Evolutionary conservation across 2,329 filamentous ascomycete species (phyloP).

Genomic region (Epichloe brachyelytri): DNA sequence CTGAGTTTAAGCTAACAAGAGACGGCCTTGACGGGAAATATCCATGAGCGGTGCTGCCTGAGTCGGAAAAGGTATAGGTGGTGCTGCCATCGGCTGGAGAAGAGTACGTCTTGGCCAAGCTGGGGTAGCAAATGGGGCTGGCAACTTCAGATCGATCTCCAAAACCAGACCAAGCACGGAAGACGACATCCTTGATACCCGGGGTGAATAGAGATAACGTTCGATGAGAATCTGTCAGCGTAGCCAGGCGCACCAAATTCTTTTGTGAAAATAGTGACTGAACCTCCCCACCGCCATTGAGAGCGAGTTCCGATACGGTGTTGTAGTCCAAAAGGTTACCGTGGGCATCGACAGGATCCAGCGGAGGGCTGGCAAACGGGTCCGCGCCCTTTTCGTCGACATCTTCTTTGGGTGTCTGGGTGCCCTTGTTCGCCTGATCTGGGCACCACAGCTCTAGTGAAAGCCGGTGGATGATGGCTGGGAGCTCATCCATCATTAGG

Average conservation of each 20-base stretch:
- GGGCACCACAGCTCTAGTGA: conserved; percentile 84
- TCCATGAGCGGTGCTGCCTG: conserved; percentile 48
- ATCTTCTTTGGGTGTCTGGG: conserved; percentile 33
- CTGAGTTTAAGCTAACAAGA: conserved; percentile 47
- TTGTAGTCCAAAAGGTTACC: conserved; percentile 65
- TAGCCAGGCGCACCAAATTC: conserved; percentile 72
- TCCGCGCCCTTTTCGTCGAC: conserved; percentile 53
- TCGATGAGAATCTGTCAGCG: conserved; percentile 75
- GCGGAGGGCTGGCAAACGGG: conserved; percentile 67
- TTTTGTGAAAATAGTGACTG: conserved; percentile 92
- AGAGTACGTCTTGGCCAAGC: conserved; percentile 50
- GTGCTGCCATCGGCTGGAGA: conserved; percentile 44
- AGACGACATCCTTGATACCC: conserved; percentile 78
- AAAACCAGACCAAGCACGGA: conserved; percentile 79
- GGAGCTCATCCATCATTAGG: conserved; percentile 94
- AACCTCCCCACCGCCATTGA: conserved; percentile 69
- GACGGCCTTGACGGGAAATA: conserved; percentile 57
- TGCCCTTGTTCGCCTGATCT: conserved; percentile 50
- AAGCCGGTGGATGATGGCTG: conserved; percentile 87
- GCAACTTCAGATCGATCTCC: conserved; percentile 54
- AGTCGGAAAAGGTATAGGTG: conserved; percentile 63
- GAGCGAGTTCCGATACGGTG: conserved; percentile 61
- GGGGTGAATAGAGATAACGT: conserved; percentile 88
- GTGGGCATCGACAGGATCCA: conserved; percentile 69
- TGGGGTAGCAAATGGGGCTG: conserved; percentile 33